These are phyloP conservation scores for Oenanthe sinensis DNA, from an alignment of 129 eudicot species.

Conservation along the genomic window DNA sequence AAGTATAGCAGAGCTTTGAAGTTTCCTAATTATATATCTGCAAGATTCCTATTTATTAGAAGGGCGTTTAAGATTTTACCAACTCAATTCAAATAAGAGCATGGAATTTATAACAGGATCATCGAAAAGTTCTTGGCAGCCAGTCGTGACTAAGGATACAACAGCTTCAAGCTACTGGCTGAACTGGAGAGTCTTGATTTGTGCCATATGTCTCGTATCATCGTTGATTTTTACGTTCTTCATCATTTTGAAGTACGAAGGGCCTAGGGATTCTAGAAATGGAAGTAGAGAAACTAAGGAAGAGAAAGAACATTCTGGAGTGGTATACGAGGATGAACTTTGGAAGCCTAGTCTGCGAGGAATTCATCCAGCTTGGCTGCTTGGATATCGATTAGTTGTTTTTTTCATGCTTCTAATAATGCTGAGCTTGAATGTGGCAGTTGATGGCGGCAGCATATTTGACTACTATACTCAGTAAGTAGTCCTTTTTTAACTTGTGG, in stretches of 20 bases:
- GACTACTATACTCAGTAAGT: slow-evolving; percentile 98
- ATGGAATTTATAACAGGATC: slow-evolving; percentile 82
- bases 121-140: slow-evolving; percentile 73
- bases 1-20: neutral
- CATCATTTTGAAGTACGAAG: slow-evolving; percentile 69
- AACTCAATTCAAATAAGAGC: neutral
- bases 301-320: slow-evolving; percentile 48
- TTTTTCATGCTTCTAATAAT: slow-evolving; percentile 66
- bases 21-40: neutral
- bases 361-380: slow-evolving; percentile 91
- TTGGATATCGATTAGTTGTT: slow-evolving; percentile 57
- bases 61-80: neutral
- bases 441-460: slow-evolving; percentile 74
- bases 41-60: neutral
- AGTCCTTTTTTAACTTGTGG: neutral
- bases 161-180: slow-evolving; percentile 72
- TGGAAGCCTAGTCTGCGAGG: slow-evolving; percentile 88
- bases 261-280: slow-evolving; percentile 25
- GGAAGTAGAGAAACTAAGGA: slow-evolving; percentile 20
- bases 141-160: slow-evolving; percentile 61
- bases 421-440: slow-evolving; percentile 55
- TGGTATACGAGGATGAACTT: slow-evolving; percentile 75
- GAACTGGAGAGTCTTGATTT: slow-evolving; percentile 71
- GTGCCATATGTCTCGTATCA: slow-evolving; percentile 48
- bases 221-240: slow-evolving; percentile 54